Evolutionary conservation across 331 rosid genomes (phyloP).

Genomic region (Telfairia occidentalis): DNA sequence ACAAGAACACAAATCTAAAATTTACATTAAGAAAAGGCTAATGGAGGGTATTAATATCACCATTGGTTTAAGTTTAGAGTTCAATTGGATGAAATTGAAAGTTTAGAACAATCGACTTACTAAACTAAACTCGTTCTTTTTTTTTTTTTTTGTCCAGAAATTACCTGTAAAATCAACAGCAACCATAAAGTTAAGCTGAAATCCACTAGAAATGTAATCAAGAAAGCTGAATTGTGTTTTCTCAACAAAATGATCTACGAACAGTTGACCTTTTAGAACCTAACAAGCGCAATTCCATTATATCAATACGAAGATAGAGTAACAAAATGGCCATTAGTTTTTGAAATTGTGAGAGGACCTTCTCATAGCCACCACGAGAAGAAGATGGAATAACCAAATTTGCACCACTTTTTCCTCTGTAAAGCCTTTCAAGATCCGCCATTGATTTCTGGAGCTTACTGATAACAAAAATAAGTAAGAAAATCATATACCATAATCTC

Average conservation of each 20-base stretch:
- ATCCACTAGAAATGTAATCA: constrained; percentile 78
- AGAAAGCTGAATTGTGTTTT: constrained; percentile 62
- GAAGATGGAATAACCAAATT: constrained; percentile 36
- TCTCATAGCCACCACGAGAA: constrained; percentile 29
- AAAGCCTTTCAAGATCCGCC: constrained; percentile 52
- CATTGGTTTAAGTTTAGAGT: too few species aligned
- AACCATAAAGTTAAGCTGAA: constrained; percentile 85
- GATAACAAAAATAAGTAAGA: constrained; percentile 8
- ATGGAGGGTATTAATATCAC: too few species aligned
- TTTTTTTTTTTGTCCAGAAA: background rate
- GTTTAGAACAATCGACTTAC: too few species aligned
- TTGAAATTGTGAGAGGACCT: constrained; percentile 26
- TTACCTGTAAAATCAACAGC: constrained; percentile 83
- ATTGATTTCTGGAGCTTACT: constrained; percentile 64
- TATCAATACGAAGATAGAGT: background rate
- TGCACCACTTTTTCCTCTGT: constrained; percentile 30
- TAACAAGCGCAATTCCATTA: constrained; percentile 12
- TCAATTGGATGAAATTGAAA: too few species aligned
- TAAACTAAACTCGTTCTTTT: too few species aligned
- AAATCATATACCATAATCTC: background rate
- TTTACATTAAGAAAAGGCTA: too few species aligned
- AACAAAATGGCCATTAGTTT: background rate
- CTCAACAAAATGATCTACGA: constrained; percentile 56
- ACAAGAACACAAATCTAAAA: too few species aligned
- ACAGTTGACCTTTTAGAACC: constrained; percentile 66